Percentiles rank a stretch among this genome's conserved stretches.
Conservation (phyloP, 225 moss, liverwort and hornwort genomes). For the Climacium dendroides region DNA sequence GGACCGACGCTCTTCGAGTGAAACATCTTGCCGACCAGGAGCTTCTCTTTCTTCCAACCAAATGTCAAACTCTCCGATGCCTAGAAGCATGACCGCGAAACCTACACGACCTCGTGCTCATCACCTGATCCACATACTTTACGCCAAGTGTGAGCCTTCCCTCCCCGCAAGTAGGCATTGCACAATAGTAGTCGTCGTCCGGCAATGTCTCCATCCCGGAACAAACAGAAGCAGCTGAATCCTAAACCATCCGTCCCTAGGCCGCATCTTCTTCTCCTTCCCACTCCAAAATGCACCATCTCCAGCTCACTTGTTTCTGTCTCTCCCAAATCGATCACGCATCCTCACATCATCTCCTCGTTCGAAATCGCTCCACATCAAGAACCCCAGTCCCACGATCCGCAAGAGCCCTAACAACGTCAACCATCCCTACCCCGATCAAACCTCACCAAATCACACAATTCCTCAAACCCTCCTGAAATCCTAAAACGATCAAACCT, state of each 20-base stretch:
- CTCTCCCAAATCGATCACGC: conserved; percentile 5
- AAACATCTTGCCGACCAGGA: conserved; percentile 15
- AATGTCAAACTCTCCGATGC: background rate
- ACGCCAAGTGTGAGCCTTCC: background rate
- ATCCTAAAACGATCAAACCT: background rate
- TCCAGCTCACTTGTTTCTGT: background rate
- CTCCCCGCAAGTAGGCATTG: background rate
- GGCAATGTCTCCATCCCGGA: conserved; percentile 17
- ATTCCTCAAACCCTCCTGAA: background rate
- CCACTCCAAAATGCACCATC: background rate
- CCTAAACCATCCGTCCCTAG: background rate
- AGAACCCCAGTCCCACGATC: background rate
- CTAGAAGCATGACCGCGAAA: background rate
- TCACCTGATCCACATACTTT: background rate
- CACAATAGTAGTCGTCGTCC: background rate
- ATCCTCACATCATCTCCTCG: conserved; percentile 1
- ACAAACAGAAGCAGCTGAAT: conserved; percentile 4
- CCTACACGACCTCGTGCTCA: background rate
- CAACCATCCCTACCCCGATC: background rate
- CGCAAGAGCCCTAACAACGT: background rate
- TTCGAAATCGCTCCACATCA: conserved; percentile 2
- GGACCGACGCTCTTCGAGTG: conserved; percentile 12
- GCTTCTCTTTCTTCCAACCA: background rate
- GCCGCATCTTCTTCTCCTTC: background rate
- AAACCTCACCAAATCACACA: background rate